Evolutionary conservation across 495 filamentous ascomycete genomes (phyloP).

Genomic region (Aspergillus cavernicola): DNA sequence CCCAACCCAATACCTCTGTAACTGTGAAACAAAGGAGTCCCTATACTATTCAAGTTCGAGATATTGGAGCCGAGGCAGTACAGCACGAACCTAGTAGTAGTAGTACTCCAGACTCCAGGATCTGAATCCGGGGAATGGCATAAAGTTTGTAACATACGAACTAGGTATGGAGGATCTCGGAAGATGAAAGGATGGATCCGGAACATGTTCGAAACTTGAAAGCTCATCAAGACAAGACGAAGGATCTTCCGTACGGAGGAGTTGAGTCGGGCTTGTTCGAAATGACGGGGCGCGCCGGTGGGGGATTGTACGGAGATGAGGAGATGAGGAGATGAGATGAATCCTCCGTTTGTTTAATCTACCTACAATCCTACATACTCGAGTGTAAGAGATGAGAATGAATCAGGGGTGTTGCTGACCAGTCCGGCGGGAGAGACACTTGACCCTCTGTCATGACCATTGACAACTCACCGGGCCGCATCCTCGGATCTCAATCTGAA

Average conservation of each 20-base stretch:
- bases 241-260: slow-evolving; percentile 2
- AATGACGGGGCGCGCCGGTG: slow-evolving; percentile 1
- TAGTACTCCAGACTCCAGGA: too few relatives aligned
- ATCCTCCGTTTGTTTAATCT: too few relatives aligned
- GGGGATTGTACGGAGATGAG: too few relatives aligned
- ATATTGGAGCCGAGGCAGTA: neutral
- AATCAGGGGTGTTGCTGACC: too few relatives aligned
- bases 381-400: too few relatives aligned
- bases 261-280: neutral
- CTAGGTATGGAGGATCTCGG: neutral
- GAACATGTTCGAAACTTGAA: neutral
- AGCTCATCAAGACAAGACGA: neutral
- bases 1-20: neutral
- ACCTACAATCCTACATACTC: too few relatives aligned
- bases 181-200: neutral
- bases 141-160: neutral
- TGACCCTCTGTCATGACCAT: too few relatives aligned
- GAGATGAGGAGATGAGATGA: too few relatives aligned
- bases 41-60: too few relatives aligned
- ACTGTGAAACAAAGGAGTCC: neutral
- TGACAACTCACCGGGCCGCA: too few relatives aligned
- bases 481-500: too few relatives aligned
- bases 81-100: neutral
- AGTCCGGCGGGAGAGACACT: too few relatives aligned
- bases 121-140: neutral